Conservation (phyloP, 805 yeast species). For the Candida piceae region DNA sequence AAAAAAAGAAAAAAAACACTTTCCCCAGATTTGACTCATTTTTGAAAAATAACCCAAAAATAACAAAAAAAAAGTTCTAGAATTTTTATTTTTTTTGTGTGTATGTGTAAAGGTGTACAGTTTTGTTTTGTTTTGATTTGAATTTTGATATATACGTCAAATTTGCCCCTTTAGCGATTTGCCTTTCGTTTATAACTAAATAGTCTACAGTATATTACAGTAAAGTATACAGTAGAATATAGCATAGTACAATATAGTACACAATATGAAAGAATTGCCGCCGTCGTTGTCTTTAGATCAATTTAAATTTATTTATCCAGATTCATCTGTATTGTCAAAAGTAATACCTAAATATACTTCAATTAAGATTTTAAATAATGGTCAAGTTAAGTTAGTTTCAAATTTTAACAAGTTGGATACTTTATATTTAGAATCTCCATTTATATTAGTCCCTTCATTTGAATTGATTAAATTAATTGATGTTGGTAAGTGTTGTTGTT, state of each 20-base stretch:
- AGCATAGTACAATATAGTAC: not conserved
- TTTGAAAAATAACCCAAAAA: too few species aligned
- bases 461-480: slow-evolving; percentile 23
- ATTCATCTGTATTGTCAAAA: slow-evolving; percentile 2
- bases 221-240: too few species aligned
- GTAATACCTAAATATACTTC: slow-evolving; percentile 10
- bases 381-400: slow-evolving; percentile 6
- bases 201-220: too few species aligned
- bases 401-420: slow-evolving; percentile 14
- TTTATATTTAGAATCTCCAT: slow-evolving; percentile 27
- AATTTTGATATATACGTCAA: too few species aligned
- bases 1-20: too few species aligned
- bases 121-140: too few species aligned
- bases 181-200: too few species aligned
- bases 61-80: too few species aligned
- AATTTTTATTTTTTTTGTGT: too few species aligned
- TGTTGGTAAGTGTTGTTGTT: slow-evolving; percentile 29
- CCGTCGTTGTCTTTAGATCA: not conserved
- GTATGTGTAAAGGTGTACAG: too few species aligned
- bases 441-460: slow-evolving; percentile 22
- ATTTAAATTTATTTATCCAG: slow-evolving; percentile 2
- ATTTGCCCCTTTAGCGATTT: too few species aligned
- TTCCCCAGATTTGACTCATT: too few species aligned
- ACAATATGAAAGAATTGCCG: not conserved
- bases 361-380: slow-evolving; percentile 6